A percentile compares a stretch with the other conserved stretches of the same genome.
phyloP scores from a whole-genome alignment of 306 rosid species.

The Begonia peltatifolia region DNA sequence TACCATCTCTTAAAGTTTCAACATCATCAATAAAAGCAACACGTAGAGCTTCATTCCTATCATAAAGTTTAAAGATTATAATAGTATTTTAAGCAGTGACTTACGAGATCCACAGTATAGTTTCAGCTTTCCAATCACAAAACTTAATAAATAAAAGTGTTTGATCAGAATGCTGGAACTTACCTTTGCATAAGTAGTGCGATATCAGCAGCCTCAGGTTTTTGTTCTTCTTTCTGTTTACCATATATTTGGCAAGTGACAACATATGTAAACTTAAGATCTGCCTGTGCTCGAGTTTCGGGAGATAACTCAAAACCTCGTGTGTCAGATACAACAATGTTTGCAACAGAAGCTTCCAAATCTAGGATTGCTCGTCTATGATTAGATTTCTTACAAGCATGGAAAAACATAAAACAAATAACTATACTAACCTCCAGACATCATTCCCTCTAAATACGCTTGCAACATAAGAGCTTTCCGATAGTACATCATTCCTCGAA shows the following conservation, averaged over 20 bases:
- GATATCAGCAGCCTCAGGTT: slow-evolving; percentile 89
- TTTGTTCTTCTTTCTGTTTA: slow-evolving; percentile 79
- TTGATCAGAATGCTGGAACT: neutral
- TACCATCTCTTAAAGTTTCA: slow-evolving; percentile 67
- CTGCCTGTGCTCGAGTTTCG: slow-evolving; percentile 81
- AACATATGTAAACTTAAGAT: slow-evolving; percentile 88
- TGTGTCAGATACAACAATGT: slow-evolving; percentile 44
- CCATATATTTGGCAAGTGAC: slow-evolving; percentile 93
- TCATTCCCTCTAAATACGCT: slow-evolving; percentile 65
- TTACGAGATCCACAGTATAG: too few relatives aligned
- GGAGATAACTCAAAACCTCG: slow-evolving; percentile 68
- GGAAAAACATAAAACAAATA: slow-evolving; percentile 5
- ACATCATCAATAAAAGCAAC: slow-evolving; percentile 81
- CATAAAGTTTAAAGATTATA: slow-evolving; percentile 11
- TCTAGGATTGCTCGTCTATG: slow-evolving; percentile 22
- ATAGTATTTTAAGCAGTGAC: too few relatives aligned
- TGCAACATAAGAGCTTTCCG: slow-evolving; percentile 94
- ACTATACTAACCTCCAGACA: slow-evolving; percentile 43
- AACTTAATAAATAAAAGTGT: too few relatives aligned
- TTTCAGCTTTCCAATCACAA: too few relatives aligned
- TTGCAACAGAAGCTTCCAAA: slow-evolving; percentile 56
- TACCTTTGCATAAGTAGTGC: slow-evolving; percentile 93
- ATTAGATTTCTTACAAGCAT: slow-evolving; percentile 5
- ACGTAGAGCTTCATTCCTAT: slow-evolving; percentile 92
- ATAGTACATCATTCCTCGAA: slow-evolving; percentile 98